phyloP scores from a whole-genome alignment of 805 yeast genomes.

The Zygosaccharomyces siamensis region DNA sequence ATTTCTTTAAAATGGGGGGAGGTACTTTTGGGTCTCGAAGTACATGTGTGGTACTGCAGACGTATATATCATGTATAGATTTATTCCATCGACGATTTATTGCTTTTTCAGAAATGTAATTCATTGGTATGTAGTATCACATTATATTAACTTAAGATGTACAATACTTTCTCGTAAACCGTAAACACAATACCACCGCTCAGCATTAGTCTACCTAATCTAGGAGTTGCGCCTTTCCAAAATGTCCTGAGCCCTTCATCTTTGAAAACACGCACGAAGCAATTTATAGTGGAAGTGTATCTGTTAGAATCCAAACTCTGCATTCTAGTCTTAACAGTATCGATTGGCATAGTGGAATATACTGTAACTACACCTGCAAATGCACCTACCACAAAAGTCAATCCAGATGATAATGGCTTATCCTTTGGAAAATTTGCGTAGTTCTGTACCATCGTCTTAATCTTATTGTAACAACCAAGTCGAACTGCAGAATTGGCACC shows the following conservation, averaged over 20 bases:
- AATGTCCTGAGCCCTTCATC: constrained; percentile 88
- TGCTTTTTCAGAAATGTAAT: not conserved
- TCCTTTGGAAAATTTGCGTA: constrained; percentile 60
- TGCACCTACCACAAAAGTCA: constrained; percentile 87
- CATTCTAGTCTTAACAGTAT: constrained; percentile 95
- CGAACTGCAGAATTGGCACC: constrained; percentile 95
- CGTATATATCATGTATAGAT: not conserved
- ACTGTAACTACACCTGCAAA: constrained; percentile 87
- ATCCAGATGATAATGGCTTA: constrained; percentile 67
- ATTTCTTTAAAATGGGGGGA: not conserved
- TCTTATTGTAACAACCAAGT: constrained; percentile 85
- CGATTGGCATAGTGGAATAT: constrained; percentile 91
- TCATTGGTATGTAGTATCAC: not conserved
- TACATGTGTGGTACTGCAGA: not conserved
- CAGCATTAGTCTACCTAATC: constrained; percentile 83
- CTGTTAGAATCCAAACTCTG: constrained; percentile 78
- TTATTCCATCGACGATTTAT: not conserved
- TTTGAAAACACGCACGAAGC: constrained; percentile 72
- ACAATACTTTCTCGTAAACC: constrained; percentile 85
- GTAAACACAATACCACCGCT: constrained; percentile 98
- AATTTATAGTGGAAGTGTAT: constrained; percentile 73
- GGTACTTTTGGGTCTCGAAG: not conserved
- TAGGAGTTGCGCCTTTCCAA: constrained; percentile 98
- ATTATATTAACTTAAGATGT: constrained; percentile 24
- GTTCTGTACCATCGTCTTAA: constrained; percentile 73